Evolutionary conservation across 306 rosid species (phyloP), one percentile per base, ranked within the genome.

Genomic region (Psophocarpus tetragonolobus): DNA sequence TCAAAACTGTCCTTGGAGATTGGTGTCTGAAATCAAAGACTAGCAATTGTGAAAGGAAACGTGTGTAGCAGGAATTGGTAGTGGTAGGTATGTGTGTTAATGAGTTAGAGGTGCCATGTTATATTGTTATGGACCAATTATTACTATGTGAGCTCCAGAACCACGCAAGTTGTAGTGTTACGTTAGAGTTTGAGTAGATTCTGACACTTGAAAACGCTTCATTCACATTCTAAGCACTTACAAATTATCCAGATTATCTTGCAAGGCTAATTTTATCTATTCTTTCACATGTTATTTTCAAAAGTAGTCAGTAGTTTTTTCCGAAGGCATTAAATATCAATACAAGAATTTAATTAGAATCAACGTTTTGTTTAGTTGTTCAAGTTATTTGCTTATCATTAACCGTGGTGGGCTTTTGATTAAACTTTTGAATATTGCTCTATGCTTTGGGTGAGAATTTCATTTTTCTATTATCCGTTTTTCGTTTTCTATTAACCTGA

Each of bases 21-120:
- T 68, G 56, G 68, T 9, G 32, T 10, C 42, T 39, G 78, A 78
- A 70, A 80, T 71, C 1, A 71, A 45, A 48, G 33, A 71, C 10
- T 20, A 9, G 27, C 4, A 51, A 66, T 9, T 71, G 29, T 17
- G 26, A 73, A 67, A 4, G 62, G 42, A 53, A 18, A 48, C 53
- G 71, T 20, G 38, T 54, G 39, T 62, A 33, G 4, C 48, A 67
- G 41, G 67, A 61, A 67, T 61, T 54, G 36, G 80, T 50, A 50
- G n/a, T n/a, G 74, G 74, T 58, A 68, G 73, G 72, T 35, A 32
- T 26, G 33, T 33, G 53, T 33, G 47, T 33, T 35, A 35, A 30
- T 33, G 72, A 47, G n/a, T 68, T 78, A 23, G 14, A 29, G 32
- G 60, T 56, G 18, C 42, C 60, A 60, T 10, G 60, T 18, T 3